A percentile compares a stretch with the other conserved stretches of the same genome.
Conservation (phyloP, 1,284 basidiomycete genomes). For the Microbotryum silenes-acaulis region DNA sequence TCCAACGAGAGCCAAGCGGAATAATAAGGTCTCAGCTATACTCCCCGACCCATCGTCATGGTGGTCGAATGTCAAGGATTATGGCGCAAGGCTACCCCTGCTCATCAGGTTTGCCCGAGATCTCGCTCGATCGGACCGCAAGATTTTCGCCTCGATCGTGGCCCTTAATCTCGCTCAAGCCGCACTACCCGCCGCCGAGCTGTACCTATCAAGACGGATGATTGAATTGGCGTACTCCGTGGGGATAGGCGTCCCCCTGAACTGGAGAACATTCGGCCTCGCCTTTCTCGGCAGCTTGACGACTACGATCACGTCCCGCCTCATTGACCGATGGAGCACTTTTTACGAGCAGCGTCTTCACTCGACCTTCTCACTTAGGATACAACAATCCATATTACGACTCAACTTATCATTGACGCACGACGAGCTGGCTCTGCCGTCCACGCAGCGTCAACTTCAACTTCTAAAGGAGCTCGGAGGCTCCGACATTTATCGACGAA, state of each 20-base stretch:
- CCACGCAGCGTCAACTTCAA: background rate
- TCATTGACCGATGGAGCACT: background rate
- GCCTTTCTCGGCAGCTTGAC: conserved; percentile 1
- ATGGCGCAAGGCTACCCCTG: background rate
- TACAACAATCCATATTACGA: background rate
- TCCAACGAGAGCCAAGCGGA: too few relatives aligned
- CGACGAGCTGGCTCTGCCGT: background rate
- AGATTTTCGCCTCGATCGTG: background rate
- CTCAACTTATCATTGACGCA: background rate
- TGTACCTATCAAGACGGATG: background rate
- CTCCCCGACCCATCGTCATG: too few relatives aligned
- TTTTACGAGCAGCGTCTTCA: background rate
- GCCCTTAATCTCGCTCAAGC: background rate
- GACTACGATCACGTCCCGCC: background rate
- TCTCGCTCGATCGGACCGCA: background rate
- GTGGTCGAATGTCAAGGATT: too few relatives aligned
- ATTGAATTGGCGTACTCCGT: conserved; percentile 2
- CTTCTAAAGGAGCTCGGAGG: background rate
- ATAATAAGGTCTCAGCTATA: too few relatives aligned
- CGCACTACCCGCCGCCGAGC: background rate
- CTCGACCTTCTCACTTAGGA: background rate
- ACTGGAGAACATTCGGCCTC: background rate
- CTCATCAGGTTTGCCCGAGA: conserved; percentile 1
- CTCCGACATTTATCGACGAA: background rate
- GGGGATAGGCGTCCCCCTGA: background rate